A percentile compares a stretch with the other conserved stretches of the same genome.
Conservation (phyloP, 176 grass and related monocot species). For the Dendrocalamus sinicus region DNA sequence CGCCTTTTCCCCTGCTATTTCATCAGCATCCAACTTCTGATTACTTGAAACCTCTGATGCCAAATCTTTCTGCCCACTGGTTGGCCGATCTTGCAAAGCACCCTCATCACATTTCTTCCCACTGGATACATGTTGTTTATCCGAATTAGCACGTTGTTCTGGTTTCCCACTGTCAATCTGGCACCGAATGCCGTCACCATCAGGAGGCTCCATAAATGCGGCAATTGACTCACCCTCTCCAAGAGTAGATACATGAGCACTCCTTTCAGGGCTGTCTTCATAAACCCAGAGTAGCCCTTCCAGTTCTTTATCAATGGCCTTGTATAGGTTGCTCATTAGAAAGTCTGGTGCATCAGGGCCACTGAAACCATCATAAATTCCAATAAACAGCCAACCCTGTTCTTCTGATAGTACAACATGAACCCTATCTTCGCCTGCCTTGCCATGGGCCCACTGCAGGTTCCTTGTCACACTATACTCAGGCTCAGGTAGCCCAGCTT, state of each 20-base stretch:
- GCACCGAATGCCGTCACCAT: conserved; percentile 1
- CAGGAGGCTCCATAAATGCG: conserved; percentile 24
- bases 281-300: conserved; percentile 87
- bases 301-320: conserved; percentile 89
- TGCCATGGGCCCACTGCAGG: conserved; percentile 96
- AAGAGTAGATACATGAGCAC: conserved; percentile 48
- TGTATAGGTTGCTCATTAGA: conserved; percentile 91
- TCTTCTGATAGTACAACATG: conserved; percentile 96
- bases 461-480: conserved; percentile 79
- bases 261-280: conserved; percentile 59
- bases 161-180: conserved; percentile 21
- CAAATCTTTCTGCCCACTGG: conserved; percentile 16
- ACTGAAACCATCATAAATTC: conserved; percentile 96
- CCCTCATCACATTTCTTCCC: conserved; percentile 39
- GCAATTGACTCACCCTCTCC: conserved; percentile 38
- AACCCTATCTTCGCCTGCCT: conserved; percentile 88
- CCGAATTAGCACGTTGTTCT: conserved; percentile 42
- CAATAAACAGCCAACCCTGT: conserved; percentile 91
- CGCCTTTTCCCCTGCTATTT: conserved; percentile 61
- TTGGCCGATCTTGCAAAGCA: conserved; percentile 36
- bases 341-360: conserved; percentile 94
- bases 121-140: conserved; percentile 25
- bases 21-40: conserved; percentile 27
- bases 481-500: conserved; percentile 62
- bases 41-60: conserved; percentile 25